Percentiles rank a stretch among this genome's conserved stretches.
These are phyloP conservation scores for Parietaria judaica DNA, from an alignment of 306 rosid genomes.

Conservation along the genomic window DNA sequence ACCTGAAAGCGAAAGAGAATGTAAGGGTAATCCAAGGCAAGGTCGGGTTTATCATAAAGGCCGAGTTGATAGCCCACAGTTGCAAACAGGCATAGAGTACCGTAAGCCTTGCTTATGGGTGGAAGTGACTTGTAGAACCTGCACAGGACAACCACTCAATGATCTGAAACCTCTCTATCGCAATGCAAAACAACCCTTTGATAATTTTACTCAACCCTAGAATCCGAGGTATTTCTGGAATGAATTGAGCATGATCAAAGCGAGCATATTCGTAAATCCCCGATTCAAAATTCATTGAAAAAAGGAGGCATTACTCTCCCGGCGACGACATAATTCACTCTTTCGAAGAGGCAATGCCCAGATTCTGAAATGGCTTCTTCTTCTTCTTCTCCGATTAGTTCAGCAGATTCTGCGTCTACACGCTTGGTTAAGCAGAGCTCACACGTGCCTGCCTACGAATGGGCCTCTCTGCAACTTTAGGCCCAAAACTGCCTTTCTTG, in stretches of 20 bases:
- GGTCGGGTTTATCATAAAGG: constrained; percentile 5
- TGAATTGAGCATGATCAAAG: too few species aligned
- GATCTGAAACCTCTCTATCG: too few species aligned
- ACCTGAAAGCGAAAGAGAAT: constrained; percentile 70
- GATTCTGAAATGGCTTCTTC: too few species aligned
- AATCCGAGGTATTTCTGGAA: background rate
- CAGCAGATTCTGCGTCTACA: too few species aligned
- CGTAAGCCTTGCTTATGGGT: constrained; percentile 87
- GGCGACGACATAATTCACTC: constrained; percentile 66
- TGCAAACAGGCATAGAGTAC: constrained; percentile 59
- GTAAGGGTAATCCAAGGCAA: constrained; percentile 35
- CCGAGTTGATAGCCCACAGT: constrained; percentile 56
- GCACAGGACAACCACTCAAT: constrained; percentile 24
- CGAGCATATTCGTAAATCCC: background rate
- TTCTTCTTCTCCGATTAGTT: too few species aligned
- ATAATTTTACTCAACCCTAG: background rate
- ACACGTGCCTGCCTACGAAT: too few species aligned
- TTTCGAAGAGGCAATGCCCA: too few species aligned
- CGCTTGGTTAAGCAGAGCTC: too few species aligned
- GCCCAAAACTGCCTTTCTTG: too few species aligned
- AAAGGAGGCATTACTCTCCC: constrained; percentile 58
- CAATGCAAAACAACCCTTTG: too few species aligned
- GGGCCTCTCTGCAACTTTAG: too few species aligned
- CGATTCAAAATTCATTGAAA: background rate
- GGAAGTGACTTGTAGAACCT: constrained; percentile 85